Conservation (phyloP, 2,329 filamentous ascomycete species). For the Epichloe coenophiala region DNA sequence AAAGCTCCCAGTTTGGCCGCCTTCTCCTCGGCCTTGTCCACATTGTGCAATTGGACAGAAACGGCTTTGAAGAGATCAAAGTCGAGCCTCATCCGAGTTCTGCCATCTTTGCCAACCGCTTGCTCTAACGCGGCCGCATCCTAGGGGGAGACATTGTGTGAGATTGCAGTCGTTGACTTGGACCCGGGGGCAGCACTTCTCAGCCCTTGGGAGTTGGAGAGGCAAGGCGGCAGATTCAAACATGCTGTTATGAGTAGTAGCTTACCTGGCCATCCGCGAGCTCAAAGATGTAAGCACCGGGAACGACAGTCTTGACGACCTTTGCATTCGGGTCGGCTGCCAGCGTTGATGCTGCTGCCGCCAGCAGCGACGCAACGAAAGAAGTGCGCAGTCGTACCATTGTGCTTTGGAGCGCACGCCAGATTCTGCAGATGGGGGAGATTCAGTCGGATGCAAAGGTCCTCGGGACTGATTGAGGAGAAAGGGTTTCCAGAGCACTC, state of each 20-base stretch:
- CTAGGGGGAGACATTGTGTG: background rate
- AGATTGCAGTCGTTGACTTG: background rate
- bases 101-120: constrained; percentile 19
- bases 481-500: background rate
- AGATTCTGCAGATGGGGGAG: background rate
- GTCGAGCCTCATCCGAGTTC: constrained; percentile 33
- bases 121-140: constrained; percentile 10
- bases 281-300: constrained; percentile 13
- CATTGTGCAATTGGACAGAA: constrained; percentile 37
- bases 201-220: background rate
- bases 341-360: constrained; percentile 7
- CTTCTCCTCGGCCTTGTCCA: constrained; percentile 28
- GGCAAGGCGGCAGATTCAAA: too few species aligned
- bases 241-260: background rate
- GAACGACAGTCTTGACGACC: constrained; percentile 3
- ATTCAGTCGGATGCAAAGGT: background rate
- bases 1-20: constrained; percentile 27
- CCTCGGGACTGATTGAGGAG: background rate
- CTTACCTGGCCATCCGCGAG: constrained; percentile 8
- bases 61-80: constrained; percentile 40
- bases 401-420: background rate
- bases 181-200: background rate
- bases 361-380: constrained; percentile 7
- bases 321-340: constrained; percentile 1
- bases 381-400: constrained; percentile 8